Evolutionary conservation across 257 asterid species (phyloP), one percentile per base, ranked within the genome.

Genomic region (Primulina huaijiensis): DNA sequence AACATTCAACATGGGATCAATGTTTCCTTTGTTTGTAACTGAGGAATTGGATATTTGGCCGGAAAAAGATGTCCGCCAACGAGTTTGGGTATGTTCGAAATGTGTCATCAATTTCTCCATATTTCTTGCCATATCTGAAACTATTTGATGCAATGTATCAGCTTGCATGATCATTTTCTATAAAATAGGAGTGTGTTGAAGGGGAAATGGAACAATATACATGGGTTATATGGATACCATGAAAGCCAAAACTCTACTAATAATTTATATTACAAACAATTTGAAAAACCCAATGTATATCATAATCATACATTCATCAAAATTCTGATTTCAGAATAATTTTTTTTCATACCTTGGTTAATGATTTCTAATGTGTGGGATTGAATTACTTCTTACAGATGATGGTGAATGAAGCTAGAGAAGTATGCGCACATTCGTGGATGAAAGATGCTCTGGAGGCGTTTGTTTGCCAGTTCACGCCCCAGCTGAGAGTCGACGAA

Each of bases 31-130:
- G 72, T 70, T 76, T 60, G 97, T 93, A 70, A 80, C 87, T 0
- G 96, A 93, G 80, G 97, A 81, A 65, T 69, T 90, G 62, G 97
- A 90, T 10, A 84, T 80, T 46, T 93, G 99, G 99, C 99, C 99
- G 0, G 97, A 93, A 86, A 89, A 83, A 77, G 80, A 76, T 71
- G 87, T 87, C 66, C 95, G 99, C n/a, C 77, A 69, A 64, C 85
- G 99, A 27, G 72, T 75, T 71, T 93, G 99, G 99, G 98, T 93
- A 81, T 25, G 92, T 65, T 65, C 8, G 29, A 1, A n/a, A 14
- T 43, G n/a, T 0, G 17, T 1, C 19, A 1, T 16, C 1, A 50
- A 50, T 16, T 46, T 46, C 3, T 46, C 20, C 20, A 5, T 50
- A 3, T 1, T 50, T 50, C 57, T 50, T 50, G 57, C 57, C 19